Conservation (phyloP, 306 rosid species). For the Malus orientalis region DNA sequence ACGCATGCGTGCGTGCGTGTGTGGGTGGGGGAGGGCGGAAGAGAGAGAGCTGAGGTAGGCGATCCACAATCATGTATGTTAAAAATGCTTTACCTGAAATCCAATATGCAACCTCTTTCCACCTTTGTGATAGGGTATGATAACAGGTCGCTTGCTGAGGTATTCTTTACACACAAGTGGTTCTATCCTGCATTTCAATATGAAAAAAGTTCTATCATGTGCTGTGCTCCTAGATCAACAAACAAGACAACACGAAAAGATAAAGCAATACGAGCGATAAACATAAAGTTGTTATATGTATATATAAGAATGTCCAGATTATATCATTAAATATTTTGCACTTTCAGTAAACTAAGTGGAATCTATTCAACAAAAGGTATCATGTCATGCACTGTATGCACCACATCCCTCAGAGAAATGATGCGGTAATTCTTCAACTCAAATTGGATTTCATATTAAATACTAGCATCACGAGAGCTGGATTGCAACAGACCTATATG, state of each 20-base stretch:
- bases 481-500: slow-evolving; percentile 61
- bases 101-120: slow-evolving; percentile 96
- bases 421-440: not conserved
- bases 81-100: slow-evolving; percentile 53
- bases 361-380: not conserved
- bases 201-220: slow-evolving; percentile 10
- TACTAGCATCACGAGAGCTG: slow-evolving; percentile 2
- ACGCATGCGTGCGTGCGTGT: too few relatives aligned
- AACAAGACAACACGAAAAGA: not conserved
- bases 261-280: not conserved
- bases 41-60: not conserved
- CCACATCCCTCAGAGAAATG: not conserved
- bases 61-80: not conserved
- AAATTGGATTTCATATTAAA: slow-evolving; percentile 1
- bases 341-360: not conserved
- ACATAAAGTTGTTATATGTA: not conserved
- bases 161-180: slow-evolving; percentile 94
- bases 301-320: not conserved
- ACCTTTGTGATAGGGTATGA: slow-evolving; percentile 90
- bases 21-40: not conserved
- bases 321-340: not conserved
- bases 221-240: not conserved
- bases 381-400: not conserved
- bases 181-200: slow-evolving; percentile 56
- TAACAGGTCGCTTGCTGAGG: slow-evolving; percentile 62